A percentile compares a stretch with the other conserved stretches of the same genome.
phyloP scores from a whole-genome alignment of 345 rosid species.

The Aquilaria malaccensis region DNA sequence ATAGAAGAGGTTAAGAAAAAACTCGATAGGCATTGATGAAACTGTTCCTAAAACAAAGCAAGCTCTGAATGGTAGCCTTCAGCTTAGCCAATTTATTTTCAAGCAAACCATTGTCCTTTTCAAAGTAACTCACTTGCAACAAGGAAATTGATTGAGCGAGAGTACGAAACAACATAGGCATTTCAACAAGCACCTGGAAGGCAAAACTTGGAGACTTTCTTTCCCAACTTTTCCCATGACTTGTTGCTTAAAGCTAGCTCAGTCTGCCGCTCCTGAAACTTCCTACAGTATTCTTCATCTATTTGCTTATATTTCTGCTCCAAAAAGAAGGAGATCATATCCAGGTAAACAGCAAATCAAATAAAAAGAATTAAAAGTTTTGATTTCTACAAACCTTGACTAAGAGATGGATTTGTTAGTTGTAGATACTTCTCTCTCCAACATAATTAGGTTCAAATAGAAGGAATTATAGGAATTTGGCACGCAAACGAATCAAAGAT shows the following conservation, averaged over 20 bases:
- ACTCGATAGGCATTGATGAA: conserved; percentile 66
- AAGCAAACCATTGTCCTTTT: conserved; percentile 53
- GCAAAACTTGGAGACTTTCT: conserved; percentile 35
- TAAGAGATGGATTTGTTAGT: conserved; percentile 37
- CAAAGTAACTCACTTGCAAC: conserved; percentile 51
- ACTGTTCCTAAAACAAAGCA: conserved; percentile 61
- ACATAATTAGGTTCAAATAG: neutral
- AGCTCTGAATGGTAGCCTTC: conserved; percentile 44
- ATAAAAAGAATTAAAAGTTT: too few relatives aligned
- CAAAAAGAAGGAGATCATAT: conserved; percentile 13
- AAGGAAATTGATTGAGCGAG: neutral
- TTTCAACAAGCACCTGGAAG: conserved; percentile 21
- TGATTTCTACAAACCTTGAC: conserved; percentile 36
- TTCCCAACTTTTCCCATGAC: conserved; percentile 43
- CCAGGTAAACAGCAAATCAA: neutral
- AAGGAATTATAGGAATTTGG: too few relatives aligned
- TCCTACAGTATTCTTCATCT: conserved; percentile 57
- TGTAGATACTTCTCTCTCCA: conserved; percentile 58
- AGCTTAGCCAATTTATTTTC: conserved; percentile 58
- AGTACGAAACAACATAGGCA: conserved; percentile 7
- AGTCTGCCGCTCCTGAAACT: conserved; percentile 48
- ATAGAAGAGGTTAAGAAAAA: conserved; percentile 6
- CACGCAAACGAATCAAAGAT: too few relatives aligned
- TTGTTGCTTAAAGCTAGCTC: conserved; percentile 52
- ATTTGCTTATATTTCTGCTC: conserved; percentile 61